Evolutionary conservation across 2,329 filamentous ascomycete genomes (phyloP), one percentile per base, ranked within the genome.

Genomic region (Chaetomiaceae sp.): DNA sequence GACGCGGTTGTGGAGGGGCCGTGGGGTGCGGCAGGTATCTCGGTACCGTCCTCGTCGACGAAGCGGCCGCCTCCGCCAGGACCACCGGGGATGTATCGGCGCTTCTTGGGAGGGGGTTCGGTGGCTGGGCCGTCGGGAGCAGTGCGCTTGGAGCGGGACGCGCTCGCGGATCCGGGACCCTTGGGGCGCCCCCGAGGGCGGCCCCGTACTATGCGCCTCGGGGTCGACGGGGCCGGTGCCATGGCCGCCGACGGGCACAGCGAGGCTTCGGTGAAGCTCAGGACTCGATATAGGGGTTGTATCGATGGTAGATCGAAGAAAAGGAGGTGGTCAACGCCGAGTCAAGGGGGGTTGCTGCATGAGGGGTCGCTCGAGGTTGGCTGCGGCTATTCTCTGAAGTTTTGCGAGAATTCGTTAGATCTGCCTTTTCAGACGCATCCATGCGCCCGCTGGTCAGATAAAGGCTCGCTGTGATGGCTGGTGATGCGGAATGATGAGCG

Each of bases 21-120:
- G 69, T 64, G 72, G 66, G 63, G 72, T 68, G 67, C 70, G 64
- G 78, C 76, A 38, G 78, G 78, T 38, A 78, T 80, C 59, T 87
- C 82, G 55, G 79, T 74, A 47, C 81, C 80, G 53, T 89, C 82
- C 52, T 85, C 78, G 62, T 95, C 89, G 33, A 94, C 76, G 69
- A 91, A 95, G 66, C 91, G 79, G 19, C 91, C 90, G 54, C 91
- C 90, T 42, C 91, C 91, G 36, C 89, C 90, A 54, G 89, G 87
- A 3, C 90, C 91, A 44, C 91, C 91, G 31, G 92, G 89, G 44
- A 95, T 81, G 72, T 96, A 96, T 70, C 83, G 81, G 61, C 85
- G 79, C 66, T 81, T 82, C 72, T 90, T 91, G 1, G 77, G 77
- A 12, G 86, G 84, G 23, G 85, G 84, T 61, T 87, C 85, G 44